Conservation (phyloP, 129 eudicot species). For the Apium graveolens region DNA sequence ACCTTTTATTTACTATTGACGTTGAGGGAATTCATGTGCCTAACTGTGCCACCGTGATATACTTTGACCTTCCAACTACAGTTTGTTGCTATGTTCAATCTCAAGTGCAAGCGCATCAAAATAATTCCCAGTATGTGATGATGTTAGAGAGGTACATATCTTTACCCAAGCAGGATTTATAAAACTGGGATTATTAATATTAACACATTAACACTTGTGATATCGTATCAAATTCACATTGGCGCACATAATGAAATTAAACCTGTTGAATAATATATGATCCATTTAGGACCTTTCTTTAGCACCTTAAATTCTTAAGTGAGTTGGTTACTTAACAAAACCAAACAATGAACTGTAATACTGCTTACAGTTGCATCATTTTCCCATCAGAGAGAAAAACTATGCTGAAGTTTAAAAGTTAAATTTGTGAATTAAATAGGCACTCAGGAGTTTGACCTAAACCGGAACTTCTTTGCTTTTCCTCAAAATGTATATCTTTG, state of each 20-base stretch:
- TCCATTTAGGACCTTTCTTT: too few relatives aligned
- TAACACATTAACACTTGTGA: background rate
- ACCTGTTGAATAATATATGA: too few relatives aligned
- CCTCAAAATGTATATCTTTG: conserved; percentile 9
- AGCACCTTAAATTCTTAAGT: too few relatives aligned
- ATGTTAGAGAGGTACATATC: conserved; percentile 65
- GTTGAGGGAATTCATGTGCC: conserved; percentile 56
- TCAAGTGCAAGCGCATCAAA: conserved; percentile 45
- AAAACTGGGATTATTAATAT: background rate
- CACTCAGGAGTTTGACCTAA: background rate
- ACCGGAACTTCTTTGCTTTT: background rate
- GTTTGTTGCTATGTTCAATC: conserved; percentile 54
- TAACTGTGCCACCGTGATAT: conserved; percentile 54
- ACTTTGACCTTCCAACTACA: conserved; percentile 57
- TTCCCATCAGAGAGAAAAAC: background rate
- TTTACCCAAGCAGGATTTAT: background rate
- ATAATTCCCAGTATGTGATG: conserved; percentile 36
- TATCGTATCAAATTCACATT: background rate
- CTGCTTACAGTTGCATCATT: background rate
- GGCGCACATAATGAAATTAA: background rate
- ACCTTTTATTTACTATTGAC: conserved; percentile 56
- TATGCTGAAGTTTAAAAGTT: background rate
- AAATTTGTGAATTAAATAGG: background rate
- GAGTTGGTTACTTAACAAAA: too few relatives aligned
- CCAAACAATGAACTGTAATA: background rate